These are phyloP conservation scores for Aspergillus sparsus DNA, from an alignment of 495 filamentous ascomycete genomes.

Conservation along the genomic window DNA sequence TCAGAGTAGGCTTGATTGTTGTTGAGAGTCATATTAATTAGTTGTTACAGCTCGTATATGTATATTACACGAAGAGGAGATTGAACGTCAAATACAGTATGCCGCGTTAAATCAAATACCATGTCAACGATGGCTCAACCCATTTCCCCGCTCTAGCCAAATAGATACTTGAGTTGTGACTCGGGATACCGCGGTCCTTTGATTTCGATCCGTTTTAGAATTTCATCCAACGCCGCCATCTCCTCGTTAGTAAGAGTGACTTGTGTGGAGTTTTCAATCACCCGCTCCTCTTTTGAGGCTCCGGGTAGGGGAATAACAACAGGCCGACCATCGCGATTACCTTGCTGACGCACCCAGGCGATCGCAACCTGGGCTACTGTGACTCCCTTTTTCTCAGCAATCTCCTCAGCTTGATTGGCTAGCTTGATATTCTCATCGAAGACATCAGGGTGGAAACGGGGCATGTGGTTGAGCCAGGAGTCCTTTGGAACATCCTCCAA, in stretches of 20 bases:
- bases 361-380: conserved; percentile 71
- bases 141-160: neutral
- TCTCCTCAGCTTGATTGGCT: conserved; percentile 56
- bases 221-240: neutral
- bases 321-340: conserved; percentile 53
- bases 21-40: too few species aligned
- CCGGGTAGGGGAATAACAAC: conserved; percentile 75
- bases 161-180: neutral
- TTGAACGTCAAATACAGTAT: too few species aligned
- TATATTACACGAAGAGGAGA: too few species aligned
- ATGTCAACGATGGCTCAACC: too few species aligned
- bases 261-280: neutral
- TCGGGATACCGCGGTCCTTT: neutral
- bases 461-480: conserved; percentile 46
- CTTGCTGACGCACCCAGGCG: conserved; percentile 58
- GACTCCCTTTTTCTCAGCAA: conserved; percentile 65
- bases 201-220: neutral
- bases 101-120: too few species aligned
- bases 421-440: conserved; percentile 69
- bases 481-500: conserved; percentile 57
- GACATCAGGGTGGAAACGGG: conserved; percentile 65
- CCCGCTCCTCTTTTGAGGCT: neutral
- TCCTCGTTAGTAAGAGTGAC: neutral
- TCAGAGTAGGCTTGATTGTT: too few species aligned
- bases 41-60: too few species aligned